Base-by-base conservation (phyloP, 169 alveolate species). In the Plasmodium berghei region DNA sequence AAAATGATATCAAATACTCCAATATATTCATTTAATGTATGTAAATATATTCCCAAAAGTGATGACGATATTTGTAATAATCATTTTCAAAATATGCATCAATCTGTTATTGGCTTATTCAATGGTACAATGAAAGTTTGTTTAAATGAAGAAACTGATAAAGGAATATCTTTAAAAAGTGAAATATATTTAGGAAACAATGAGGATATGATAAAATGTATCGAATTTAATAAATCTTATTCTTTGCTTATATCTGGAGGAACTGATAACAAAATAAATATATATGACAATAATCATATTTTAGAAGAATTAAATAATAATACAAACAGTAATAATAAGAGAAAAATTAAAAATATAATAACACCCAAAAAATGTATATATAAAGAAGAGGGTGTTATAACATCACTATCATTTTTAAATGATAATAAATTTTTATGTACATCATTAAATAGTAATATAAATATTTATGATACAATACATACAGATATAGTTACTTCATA, bases 211-310 rank as follows among this genome's bases (percentile, higher is more conserved):
- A 72, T 83, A 45, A 83, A 83, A 67, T 67, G 67, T 16, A 45
- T 83, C 9, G 80, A 55, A 18, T 55, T 83, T 52, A 83, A 40
- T 69, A 83, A 67, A 59, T 55, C 24, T 46, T 9, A 26, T 46
- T 83, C 90, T 4, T 42, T 55, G 22, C 24, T 83, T 18, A 18
- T 83, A 55, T 67, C 73, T 69, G 90, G 73, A 40, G 90, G 90
- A 42, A 34, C 54, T 55, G 90, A 83, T 83, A 83, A 83, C n/a
- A 83, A 83, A 83, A 69, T 83, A 67, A 83, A 83, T 45, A 70
- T 83, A 61, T 83, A 67, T 66, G 90, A 83, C 40, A 83, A 83
- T 83, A 61, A 66, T 10, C 12, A 83, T 66, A 67, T 83, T 55
- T 67, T 83, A 64, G 55, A 55, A 70, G 52, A 67, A 9, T 42